phyloP scores from a whole-genome alignment of 2,329 filamentous ascomycete genomes.

The Monosporascus sp. region DNA sequence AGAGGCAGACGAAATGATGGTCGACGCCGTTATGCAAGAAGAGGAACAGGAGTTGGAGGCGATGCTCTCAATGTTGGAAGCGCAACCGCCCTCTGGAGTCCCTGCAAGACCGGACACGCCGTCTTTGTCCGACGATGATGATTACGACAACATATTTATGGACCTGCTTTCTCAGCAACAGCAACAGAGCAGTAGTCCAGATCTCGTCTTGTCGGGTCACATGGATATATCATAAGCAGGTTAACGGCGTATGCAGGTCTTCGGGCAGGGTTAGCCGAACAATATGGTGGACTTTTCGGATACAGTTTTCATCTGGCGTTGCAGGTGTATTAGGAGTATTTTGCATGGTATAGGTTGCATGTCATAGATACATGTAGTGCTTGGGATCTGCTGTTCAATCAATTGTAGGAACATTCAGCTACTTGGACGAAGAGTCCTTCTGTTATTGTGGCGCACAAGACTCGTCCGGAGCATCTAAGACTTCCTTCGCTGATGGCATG shows the following conservation, averaged over 20 bases:
- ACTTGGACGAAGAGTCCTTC: constrained; percentile 10
- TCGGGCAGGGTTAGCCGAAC: neutral
- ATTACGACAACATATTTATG: constrained; percentile 61
- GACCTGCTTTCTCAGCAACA: constrained; percentile 51
- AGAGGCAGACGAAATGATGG: constrained; percentile 45
- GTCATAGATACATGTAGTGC: constrained; percentile 14
- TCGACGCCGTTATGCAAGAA: constrained; percentile 43
- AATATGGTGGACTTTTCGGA: constrained; percentile 8
- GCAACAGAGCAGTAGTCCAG: constrained; percentile 14
- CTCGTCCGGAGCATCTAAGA: constrained; percentile 55
- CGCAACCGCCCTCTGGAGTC: constrained; percentile 10
- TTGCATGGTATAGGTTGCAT: constrained; percentile 11
- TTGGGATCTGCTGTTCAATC: constrained; percentile 7
- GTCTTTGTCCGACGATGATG: constrained; percentile 48
- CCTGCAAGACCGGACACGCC: constrained; percentile 27
- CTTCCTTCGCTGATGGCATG: constrained; percentile 76
- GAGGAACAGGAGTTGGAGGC: constrained; percentile 56
- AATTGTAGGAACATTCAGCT: constrained; percentile 18
- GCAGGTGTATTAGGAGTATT: constrained; percentile 14
- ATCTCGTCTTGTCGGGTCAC: constrained; percentile 28
- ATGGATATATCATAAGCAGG: constrained; percentile 42
- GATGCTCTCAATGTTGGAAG: constrained; percentile 44
- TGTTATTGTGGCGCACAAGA: constrained; percentile 56
- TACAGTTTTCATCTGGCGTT: constrained; percentile 14
- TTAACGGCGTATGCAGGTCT: neutral